Percentiles rank a stretch among this genome's conserved stretches.
These are phyloP conservation scores for Leccinellum rugosiceps DNA, from an alignment of 768 basidiomycete species.

Conservation along the genomic window DNA sequence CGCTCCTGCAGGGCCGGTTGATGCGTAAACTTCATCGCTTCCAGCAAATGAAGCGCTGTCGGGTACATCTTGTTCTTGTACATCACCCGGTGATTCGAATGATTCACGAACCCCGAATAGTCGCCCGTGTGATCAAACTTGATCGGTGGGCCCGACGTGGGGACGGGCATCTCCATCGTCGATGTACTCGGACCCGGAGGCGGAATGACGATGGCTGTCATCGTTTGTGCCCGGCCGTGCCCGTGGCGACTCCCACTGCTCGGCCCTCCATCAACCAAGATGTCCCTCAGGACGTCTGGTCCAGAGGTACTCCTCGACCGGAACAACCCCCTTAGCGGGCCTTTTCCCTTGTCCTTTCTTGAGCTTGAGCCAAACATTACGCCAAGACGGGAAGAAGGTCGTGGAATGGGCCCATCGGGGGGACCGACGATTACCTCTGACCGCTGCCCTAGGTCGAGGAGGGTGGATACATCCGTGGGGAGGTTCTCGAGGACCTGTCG, in stretches of 20 bases:
- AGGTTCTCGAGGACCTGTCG: constrained; percentile 48
- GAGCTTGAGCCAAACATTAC: constrained; percentile 23
- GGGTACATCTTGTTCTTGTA: constrained; percentile 57
- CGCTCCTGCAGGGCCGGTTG: constrained; percentile 52
- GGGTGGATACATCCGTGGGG: constrained; percentile 38
- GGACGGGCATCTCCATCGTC: constrained; percentile 12
- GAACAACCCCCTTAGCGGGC: constrained; percentile 41
- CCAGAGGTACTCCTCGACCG: constrained; percentile 39
- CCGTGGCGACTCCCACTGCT: constrained; percentile 16
- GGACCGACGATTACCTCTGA: background rate
- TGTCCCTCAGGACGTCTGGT: constrained; percentile 5
- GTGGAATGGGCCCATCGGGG: constrained; percentile 17
- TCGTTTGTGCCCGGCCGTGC: constrained; percentile 19
- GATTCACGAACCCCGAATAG: constrained; percentile 56
- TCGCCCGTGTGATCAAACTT: constrained; percentile 42
- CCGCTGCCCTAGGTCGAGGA: constrained; percentile 10
- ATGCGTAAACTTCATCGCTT: constrained; percentile 66
- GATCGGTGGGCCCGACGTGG: constrained; percentile 24
- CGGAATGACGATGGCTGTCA: constrained; percentile 26
- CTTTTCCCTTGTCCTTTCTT: constrained; percentile 35
- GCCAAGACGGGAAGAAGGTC: constrained; percentile 20
- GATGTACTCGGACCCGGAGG: background rate
- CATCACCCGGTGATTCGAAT: constrained; percentile 60
- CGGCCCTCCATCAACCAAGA: constrained; percentile 11
- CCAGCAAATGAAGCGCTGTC: constrained; percentile 70